Evolutionary conservation across 805 yeast genomes (phyloP).

Genomic region (Sugiyamaella chiloensis): DNA sequence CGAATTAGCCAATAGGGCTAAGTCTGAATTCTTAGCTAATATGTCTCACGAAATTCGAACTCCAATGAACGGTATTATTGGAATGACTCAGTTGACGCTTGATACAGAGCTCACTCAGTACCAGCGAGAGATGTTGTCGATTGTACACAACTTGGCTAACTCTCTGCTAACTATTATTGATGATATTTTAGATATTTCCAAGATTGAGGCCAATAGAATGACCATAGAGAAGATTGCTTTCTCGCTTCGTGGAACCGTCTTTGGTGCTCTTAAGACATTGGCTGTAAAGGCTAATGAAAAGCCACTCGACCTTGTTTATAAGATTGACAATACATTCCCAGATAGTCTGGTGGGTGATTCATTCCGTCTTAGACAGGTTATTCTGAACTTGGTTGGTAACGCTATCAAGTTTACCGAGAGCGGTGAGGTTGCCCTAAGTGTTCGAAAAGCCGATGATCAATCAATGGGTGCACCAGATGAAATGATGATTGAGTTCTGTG

Average conservation of each 20-base stretch:
- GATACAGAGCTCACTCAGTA: slow-evolving; percentile 89
- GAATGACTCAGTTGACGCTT: slow-evolving; percentile 85
- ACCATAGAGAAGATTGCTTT: slow-evolving; percentile 87
- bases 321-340: slow-evolving; percentile 83
- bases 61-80: slow-evolving; percentile 90
- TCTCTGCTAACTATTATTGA: slow-evolving; percentile 83
- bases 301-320: slow-evolving; percentile 73
- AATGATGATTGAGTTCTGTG: slow-evolving; percentile 73
- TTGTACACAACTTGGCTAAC: slow-evolving; percentile 84
- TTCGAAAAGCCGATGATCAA: slow-evolving; percentile 50
- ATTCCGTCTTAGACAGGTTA: slow-evolving; percentile 82
- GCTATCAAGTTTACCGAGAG: slow-evolving; percentile 83
- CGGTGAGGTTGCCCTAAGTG: slow-evolving; percentile 77
- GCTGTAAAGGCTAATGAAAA: slow-evolving; percentile 89
- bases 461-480: slow-evolving; percentile 40
- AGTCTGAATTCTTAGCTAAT: slow-evolving; percentile 86
- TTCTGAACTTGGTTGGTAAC: slow-evolving; percentile 81
- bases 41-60: slow-evolving; percentile 87
- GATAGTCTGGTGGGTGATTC: slow-evolving; percentile 86
- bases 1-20: slow-evolving; percentile 82
- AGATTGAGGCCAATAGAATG: slow-evolving; percentile 92
- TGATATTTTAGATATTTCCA: slow-evolving; percentile 86
- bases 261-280: slow-evolving; percentile 83
- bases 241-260: slow-evolving; percentile 79
- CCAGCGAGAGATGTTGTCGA: slow-evolving; percentile 86